Percentiles rank a stretch among this genome's conserved stretches.
Evolutionary conservation across 2,329 filamentous ascomycete genomes (phyloP).

Genomic region (Apiospora koreana): DNA sequence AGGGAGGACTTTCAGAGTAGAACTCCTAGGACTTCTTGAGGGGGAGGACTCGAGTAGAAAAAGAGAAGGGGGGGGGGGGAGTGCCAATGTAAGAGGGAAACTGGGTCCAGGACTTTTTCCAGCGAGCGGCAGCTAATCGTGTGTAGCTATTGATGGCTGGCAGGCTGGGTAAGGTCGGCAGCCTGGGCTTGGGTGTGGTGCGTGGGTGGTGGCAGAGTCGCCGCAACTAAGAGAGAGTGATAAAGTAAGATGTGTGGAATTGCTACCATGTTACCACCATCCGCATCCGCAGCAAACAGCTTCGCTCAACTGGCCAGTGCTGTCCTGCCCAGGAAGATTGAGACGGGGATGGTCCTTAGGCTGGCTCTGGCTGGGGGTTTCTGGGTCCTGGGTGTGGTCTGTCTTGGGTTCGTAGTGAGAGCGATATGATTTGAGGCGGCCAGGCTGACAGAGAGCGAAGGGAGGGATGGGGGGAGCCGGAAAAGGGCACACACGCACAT

Average conservation of each 20-base stretch:
- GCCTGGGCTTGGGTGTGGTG: neutral
- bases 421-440: conserved; percentile 9
- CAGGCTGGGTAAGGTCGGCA: neutral
- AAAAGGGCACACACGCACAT: conserved; percentile 5
- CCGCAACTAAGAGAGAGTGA: conserved; percentile 23
- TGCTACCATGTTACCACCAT: conserved; percentile 11
- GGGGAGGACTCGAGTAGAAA: conserved; percentile 36
- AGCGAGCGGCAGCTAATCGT: conserved; percentile 7
- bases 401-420: neutral
- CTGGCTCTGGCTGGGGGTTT: conserved; percentile 3
- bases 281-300: conserved; percentile 3
- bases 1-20: conserved; percentile 30
- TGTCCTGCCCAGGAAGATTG: neutral
- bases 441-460: conserved; percentile 12
- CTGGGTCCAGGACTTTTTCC: conserved; percentile 15
- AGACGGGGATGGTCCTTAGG: neutral
- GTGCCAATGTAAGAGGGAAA: conserved; percentile 23
- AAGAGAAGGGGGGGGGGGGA: conserved; percentile 24
- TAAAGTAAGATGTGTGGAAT: conserved; percentile 18
- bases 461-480: neutral
- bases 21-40: conserved; percentile 18
- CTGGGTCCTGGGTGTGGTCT: neutral
- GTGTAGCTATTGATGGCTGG: conserved; percentile 7
- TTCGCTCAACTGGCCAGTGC: neutral
- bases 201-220: neutral